Base-by-base conservation (phyloP, 176 grass and related monocot species). In the Musa beccarii region DNA sequence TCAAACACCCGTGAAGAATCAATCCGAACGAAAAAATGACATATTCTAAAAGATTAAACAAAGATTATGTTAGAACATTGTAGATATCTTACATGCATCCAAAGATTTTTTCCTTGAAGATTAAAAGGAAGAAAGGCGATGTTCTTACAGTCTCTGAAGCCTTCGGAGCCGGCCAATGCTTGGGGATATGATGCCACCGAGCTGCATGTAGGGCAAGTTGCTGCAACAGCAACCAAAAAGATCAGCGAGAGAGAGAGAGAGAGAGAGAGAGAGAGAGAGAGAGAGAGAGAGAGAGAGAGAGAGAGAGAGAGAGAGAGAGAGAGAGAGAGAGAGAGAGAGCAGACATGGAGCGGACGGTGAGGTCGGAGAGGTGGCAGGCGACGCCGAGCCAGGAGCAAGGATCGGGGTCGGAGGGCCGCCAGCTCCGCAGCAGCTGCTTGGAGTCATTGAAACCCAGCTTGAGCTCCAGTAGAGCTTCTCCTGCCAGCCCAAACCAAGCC, bases 121-220 rank as follows among this genome's bases (percentile, higher is more conserved):
- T 5, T 6, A 2, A 9, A 51, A 51, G 9, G 50, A 20, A 59
- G 49, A 53, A 19, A 51, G 51, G 1, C 10, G 17, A 53, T 8
- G 20, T 13, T 49, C 80, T 86, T 84, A 94, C 95, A 92, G 62
- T 24, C 95, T 86, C 81, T 99, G 90, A 59, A 99, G 85, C 80
- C 84, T 93, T 59, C 83, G 77, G 54, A 99, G 88, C 86, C 76
- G 91, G 17, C 84, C 90, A 22, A 99, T 94, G 88, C 84, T 89
- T 9, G 86, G 86, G 1, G 95, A 91, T 53, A 99, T 91, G 72
- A 92, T 70, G 59, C 95, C 95, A 11, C 86, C 91, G 43, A 99
- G 88, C 87, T 99, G 95, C 95, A 94, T 94, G 28, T 91, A 99
- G 0, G 95, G 95, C 21, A 99, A 85, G 76, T 94, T 91, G 86